Percentiles rank a stretch among this genome's conserved stretches.
These are phyloP conservation scores for Phytopythium boreale DNA, from an alignment of 352 stramenopile genomes.

Conservation along the genomic window DNA sequence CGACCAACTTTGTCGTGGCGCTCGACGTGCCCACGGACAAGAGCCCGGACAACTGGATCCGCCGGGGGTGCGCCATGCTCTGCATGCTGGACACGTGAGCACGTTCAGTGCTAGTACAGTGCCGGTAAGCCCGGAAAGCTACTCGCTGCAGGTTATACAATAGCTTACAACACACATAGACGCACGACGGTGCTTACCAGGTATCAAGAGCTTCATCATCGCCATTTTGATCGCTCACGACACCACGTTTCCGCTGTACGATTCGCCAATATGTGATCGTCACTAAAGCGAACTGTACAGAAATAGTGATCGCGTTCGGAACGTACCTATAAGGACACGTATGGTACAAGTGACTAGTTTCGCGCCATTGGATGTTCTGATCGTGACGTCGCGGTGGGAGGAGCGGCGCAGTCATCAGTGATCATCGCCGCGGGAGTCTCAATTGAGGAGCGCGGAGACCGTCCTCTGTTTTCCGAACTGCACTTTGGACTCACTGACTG, in stretches of 20 bases:
- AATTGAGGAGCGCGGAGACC: background rate
- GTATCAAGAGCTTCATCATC: too few species aligned
- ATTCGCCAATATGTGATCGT: background rate
- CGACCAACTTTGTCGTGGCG: slow-evolving; percentile 92
- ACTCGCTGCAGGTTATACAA: too few species aligned
- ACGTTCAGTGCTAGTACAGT: too few species aligned
- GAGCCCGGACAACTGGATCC: slow-evolving; percentile 89
- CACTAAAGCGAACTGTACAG: background rate
- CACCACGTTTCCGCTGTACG: too few species aligned
- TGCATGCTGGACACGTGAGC: slow-evolving; percentile 92
- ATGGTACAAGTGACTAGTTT: background rate
- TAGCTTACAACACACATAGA: too few species aligned
- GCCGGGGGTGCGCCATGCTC: slow-evolving; percentile 91
- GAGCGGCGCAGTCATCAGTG: slow-evolving; percentile 2
- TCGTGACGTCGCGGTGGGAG: background rate
- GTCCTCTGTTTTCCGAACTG: background rate
- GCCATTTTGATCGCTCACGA: too few species aligned
- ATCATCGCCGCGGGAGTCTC: background rate
- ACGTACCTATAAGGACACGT: background rate
- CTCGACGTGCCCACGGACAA: slow-evolving; percentile 86
- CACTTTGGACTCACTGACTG: background rate
- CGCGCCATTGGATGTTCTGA: background rate
- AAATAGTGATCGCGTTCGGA: background rate
- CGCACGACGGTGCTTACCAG: too few species aligned
- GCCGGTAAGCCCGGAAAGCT: too few species aligned